Base-by-base conservation (phyloP, 345 rosid species). In the Pelargonium nanum region DNA sequence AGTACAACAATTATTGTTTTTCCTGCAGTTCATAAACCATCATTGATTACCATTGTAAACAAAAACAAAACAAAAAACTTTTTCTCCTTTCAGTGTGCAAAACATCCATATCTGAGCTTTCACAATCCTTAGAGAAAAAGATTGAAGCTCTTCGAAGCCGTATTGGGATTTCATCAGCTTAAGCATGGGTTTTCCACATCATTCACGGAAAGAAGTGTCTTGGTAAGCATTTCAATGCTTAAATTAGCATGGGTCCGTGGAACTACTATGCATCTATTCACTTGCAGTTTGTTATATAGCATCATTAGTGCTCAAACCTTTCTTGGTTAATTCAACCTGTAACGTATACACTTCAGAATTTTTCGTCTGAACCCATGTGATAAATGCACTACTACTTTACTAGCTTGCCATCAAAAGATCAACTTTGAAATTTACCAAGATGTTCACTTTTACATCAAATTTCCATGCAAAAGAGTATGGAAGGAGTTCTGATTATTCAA, bases 31-130 rank as follows among this genome's bases (percentile, higher is more conserved):
- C 48, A 12, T 40, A 15, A 6, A 40, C 48, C 7, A 15, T 2
- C 48, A 40, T 40, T 9, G 48, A 12, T 12, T 52, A 4, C 22
- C 22, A 9, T 6, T 52, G 19, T n/a, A n/a, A n/a, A n/a, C n/a
- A n/a, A n/a, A n/a, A n/a, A n/a, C n/a, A n/a, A n/a, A n/a, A n/a
- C n/a, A n/a, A 53, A 32, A 19, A 24, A 10, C 13, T 34, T 34
- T 52, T 34, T 24, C 23, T 24, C 54, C 54, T 65, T 67, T 23
- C 79, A 82, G 84, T 73, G 61, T 75, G 76, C 78, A 82, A 80
- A 73, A 69, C 75, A 44, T 40, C 84, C 63, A 73, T 80, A 57
- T 69, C 77, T 4, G 82, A 77, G 62, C 72, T 82, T 51, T 65
- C 77, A 34, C 74, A 70, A 58, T 80, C 84, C 16, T 67, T 68